Percentiles rank a stretch among this genome's conserved stretches.
Conservation (phyloP, 495 filamentous ascomycete species). For the Lasiosphaeris hirsuta region DNA sequence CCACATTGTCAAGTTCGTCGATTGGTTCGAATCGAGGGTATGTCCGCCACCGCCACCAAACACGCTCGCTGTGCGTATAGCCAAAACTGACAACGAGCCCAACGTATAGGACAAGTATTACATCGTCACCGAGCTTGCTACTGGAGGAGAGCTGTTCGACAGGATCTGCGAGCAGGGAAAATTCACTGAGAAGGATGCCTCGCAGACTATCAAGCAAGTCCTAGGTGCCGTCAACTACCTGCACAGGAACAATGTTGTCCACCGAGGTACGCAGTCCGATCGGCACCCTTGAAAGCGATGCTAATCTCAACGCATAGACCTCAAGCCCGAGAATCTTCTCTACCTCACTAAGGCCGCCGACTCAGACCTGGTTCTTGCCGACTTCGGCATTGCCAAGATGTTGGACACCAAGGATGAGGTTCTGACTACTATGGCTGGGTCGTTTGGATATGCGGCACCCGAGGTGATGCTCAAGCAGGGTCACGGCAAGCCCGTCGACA, state of each 20-base stretch:
- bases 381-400: constrained; percentile 99
- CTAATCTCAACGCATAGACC: constrained; percentile 52
- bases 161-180: constrained; percentile 97
- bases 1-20: constrained; percentile 95
- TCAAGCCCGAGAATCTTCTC: constrained; percentile 97
- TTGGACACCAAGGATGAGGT: constrained; percentile 85
- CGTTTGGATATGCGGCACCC: constrained; percentile 95
- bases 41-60: constrained; percentile 16
- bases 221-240: constrained; percentile 93
- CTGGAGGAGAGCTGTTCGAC: constrained; percentile 95
- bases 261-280: constrained; percentile 63
- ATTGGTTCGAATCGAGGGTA: constrained; percentile 98
- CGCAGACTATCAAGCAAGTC: constrained; percentile 93
- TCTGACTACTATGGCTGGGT: constrained; percentile 97
- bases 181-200: constrained; percentile 98
- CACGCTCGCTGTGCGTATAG: neutral
- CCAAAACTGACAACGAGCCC: constrained; percentile 4
- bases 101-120: constrained; percentile 94
- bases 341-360: constrained; percentile 75
- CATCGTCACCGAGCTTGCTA: constrained; percentile 96
- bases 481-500: constrained; percentile 98
- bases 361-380: constrained; percentile 88
- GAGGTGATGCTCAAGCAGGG: constrained; percentile 98
- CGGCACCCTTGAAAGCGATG: constrained; percentile 4
- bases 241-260: constrained; percentile 92